A percentile compares a stretch with the other conserved stretches of the same genome.
phyloP scores from a whole-genome alignment of 1,139 yeast genomes.

The Eremothecium sinecaudum region DNA sequence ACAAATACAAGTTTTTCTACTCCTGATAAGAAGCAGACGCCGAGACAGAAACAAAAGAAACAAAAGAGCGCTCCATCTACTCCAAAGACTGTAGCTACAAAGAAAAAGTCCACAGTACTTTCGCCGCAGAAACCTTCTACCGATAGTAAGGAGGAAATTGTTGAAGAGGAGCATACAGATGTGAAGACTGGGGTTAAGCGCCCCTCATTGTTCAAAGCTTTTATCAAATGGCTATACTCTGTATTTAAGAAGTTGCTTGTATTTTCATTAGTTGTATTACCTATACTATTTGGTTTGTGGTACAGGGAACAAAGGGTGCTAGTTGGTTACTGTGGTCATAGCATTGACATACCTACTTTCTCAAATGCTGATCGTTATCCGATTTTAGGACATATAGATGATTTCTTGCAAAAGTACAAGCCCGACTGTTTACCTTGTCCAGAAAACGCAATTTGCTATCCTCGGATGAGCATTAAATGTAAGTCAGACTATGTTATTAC shows the following conservation, averaged over 20 bases:
- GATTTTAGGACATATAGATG: slow-evolving; percentile 18
- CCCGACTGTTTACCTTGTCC: slow-evolving; percentile 79
- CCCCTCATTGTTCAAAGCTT: background rate
- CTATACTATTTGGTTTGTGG: slow-evolving; percentile 41
- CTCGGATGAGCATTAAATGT: slow-evolving; percentile 52
- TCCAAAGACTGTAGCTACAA: background rate
- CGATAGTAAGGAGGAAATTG: background rate
- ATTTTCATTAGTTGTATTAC: slow-evolving; percentile 15
- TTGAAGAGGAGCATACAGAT: background rate
- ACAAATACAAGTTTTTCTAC: background rate
- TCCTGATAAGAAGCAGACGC: background rate
- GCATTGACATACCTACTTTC: slow-evolving; percentile 31
- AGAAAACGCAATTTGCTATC: slow-evolving; percentile 64
- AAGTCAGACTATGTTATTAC: slow-evolving; percentile 54
- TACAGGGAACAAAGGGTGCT: slow-evolving; percentile 50
- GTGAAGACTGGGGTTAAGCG: background rate
- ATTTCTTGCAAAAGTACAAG: slow-evolving; percentile 25
- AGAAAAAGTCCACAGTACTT: too few relatives aligned
- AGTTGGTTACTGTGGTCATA: slow-evolving; percentile 63
- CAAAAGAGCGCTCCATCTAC: background rate
- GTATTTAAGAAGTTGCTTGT: slow-evolving; percentile 8
- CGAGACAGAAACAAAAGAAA: background rate
- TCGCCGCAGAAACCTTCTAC: background rate
- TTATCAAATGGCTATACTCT: background rate
- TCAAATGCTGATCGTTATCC: slow-evolving; percentile 18